Percentiles rank a stretch among this genome's conserved stretches.
Conservation (phyloP, 768 basidiomycete species). For the Serendipita sp. region DNA sequence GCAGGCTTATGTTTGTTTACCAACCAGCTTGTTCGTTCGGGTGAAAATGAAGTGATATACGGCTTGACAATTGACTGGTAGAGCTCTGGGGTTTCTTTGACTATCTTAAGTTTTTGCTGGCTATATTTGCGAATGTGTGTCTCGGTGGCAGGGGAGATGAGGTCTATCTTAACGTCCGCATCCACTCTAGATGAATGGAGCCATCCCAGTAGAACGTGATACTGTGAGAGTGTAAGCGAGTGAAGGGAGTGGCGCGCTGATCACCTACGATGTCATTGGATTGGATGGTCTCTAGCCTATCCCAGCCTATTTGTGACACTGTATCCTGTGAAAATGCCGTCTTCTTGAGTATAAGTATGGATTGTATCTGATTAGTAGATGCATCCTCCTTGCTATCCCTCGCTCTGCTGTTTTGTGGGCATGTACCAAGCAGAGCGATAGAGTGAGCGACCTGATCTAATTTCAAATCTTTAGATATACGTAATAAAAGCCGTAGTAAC, state of each 20-base stretch:
- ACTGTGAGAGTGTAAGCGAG: conserved; percentile 30
- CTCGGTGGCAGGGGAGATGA: conserved; percentile 80
- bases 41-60: conserved; percentile 62
- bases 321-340: conserved; percentile 40
- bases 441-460: conserved; percentile 45
- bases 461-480: not conserved
- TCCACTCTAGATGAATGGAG: conserved; percentile 23
- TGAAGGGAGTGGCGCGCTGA: conserved; percentile 8
- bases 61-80: conserved; percentile 58
- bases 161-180: conserved; percentile 67
- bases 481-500: not conserved
- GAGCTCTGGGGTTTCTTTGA: conserved; percentile 68
- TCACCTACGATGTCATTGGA: conserved; percentile 49
- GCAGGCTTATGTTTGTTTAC: conserved; percentile 9
- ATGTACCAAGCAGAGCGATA: conserved; percentile 50
- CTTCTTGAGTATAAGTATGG: conserved; percentile 67
- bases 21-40: conserved; percentile 69
- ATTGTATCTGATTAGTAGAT: conserved; percentile 22
- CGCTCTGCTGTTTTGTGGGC: conserved; percentile 12
- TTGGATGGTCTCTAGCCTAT: conserved; percentile 33
- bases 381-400: too few relatives aligned
- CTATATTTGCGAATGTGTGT: conserved; percentile 58
- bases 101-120: not conserved
- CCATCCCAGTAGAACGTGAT: conserved; percentile 70
- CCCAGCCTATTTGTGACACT: conserved; percentile 22